phyloP scores from a whole-genome alignment of 2,329 filamentous ascomycete species.

The Stagonosporopsis chrysanthemi region DNA sequence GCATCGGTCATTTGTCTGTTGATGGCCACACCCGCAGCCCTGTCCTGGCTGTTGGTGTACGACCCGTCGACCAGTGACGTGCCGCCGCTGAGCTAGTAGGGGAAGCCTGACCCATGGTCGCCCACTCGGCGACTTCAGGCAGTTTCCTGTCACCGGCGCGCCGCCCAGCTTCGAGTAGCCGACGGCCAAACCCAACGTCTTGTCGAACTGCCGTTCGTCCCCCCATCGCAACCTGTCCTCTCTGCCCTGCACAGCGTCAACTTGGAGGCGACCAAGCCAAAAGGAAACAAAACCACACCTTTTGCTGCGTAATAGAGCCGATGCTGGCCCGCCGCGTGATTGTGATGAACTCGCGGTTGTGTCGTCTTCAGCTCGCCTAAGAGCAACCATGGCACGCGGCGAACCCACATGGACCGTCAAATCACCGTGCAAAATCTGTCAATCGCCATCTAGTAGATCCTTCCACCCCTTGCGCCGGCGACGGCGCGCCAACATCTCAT shows the following conservation, averaged over 20 bases:
- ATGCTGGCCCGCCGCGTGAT: slow-evolving; percentile 27
- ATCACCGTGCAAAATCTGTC: slow-evolving; percentile 39
- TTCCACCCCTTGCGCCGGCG: slow-evolving; percentile 37
- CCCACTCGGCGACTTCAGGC: slow-evolving; percentile 43
- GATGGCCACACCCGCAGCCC: slow-evolving; percentile 21
- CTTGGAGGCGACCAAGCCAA: not conserved
- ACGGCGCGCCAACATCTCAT: slow-evolving; percentile 25
- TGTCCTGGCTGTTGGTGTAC: slow-evolving; percentile 37
- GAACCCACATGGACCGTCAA: slow-evolving; percentile 35
- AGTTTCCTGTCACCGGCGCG: slow-evolving; percentile 36
- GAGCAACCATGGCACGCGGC: slow-evolving; percentile 30
- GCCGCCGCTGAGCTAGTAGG: slow-evolving; percentile 27
- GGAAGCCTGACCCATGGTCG: slow-evolving; percentile 22
- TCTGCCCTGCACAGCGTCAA: slow-evolving; percentile 5
- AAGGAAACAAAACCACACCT: not conserved
- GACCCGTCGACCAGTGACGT: slow-evolving; percentile 36
- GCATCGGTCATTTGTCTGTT: slow-evolving; percentile 37
- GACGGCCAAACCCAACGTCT: slow-evolving; percentile 24
- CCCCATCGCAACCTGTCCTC: too few species aligned
- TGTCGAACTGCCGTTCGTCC: slow-evolving; percentile 26
- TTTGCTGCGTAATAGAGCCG: slow-evolving; percentile 25
- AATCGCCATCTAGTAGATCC: slow-evolving; percentile 34
- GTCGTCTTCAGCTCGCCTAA: slow-evolving; percentile 30
- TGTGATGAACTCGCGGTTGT: slow-evolving; percentile 15
- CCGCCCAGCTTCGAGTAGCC: slow-evolving; percentile 17